A percentile compares a stretch with the other conserved stretches of the same genome.
phyloP scores from a whole-genome alignment of 78 protist genomes.

The Dictyostelium capitatum region DNA sequence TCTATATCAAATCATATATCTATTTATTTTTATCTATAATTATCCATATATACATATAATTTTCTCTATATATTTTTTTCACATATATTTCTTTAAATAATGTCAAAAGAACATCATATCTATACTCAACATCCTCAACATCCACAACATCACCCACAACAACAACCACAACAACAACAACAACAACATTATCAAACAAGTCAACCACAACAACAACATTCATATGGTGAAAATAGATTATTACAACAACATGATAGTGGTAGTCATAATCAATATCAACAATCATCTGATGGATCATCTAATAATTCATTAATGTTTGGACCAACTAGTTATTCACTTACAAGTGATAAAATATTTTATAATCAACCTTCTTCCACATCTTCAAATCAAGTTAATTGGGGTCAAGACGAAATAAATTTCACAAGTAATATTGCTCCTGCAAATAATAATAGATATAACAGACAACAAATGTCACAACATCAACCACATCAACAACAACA shows the following conservation, averaged over 20 bases:
- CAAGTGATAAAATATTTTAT: too few relatives aligned
- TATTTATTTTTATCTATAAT: not conserved
- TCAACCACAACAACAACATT: not conserved
- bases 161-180: not conserved
- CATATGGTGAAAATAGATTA: too few relatives aligned
- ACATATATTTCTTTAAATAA: not conserved
- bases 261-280: not conserved
- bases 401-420: too few relatives aligned
- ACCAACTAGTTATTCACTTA: not conserved
- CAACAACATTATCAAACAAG: not conserved
- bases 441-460: not conserved
- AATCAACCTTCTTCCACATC: too few relatives aligned
- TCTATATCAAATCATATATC: not conserved
- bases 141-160: not conserved
- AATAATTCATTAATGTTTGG: not conserved
- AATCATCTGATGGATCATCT: not conserved
- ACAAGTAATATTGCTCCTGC: too few relatives aligned
- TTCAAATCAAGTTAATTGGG: too few relatives aligned
- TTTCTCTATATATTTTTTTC: not conserved
- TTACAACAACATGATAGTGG: not conserved
- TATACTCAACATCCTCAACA: not conserved
- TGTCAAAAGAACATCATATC: conserved; percentile 5
- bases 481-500: not conserved
- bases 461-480: not conserved
- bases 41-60: not conserved